A percentile compares a stretch with the other conserved stretches of the same genome.
phyloP scores from a whole-genome alignment of 495 filamentous ascomycete genomes.

The Hypoxylon rickii region DNA sequence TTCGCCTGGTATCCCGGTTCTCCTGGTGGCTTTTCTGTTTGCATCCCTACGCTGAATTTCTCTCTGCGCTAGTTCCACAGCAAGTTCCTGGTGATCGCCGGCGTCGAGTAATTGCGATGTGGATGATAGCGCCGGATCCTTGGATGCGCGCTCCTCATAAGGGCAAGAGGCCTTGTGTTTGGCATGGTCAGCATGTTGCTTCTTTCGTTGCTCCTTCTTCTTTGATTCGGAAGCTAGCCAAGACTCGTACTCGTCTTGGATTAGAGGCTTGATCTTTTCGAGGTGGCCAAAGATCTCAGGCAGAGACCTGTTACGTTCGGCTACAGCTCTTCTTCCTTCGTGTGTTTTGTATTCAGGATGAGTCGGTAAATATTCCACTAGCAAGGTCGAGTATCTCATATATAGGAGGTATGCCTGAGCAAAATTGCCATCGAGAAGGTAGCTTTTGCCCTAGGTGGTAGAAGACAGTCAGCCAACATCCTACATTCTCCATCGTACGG shows the following conservation, averaged over 20 bases:
- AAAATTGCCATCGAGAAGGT: constrained; percentile 82
- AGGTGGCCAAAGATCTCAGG: constrained; percentile 55
- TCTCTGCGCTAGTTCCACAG: constrained; percentile 73
- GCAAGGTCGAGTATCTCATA: constrained; percentile 77
- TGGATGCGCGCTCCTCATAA: constrained; percentile 46
- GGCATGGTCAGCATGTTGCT: constrained; percentile 12
- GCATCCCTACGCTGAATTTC: constrained; percentile 73
- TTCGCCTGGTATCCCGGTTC: constrained; percentile 57
- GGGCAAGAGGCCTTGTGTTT: constrained; percentile 10
- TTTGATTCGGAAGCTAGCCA: constrained; percentile 33
- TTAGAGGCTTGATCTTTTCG: constrained; percentile 54
- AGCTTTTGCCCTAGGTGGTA: constrained; percentile 57
- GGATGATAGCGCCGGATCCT: constrained; percentile 53
- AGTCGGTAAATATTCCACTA: constrained; percentile 61
- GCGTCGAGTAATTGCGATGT: constrained; percentile 62
- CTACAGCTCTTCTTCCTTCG: constrained; percentile 37
- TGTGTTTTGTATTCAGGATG: constrained; percentile 69
- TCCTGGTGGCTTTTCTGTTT: constrained; percentile 57
- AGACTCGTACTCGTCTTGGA: constrained; percentile 42
- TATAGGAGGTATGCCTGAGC: constrained; percentile 86
- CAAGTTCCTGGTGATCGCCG: constrained; percentile 71
- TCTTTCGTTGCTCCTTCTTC: constrained; percentile 12
- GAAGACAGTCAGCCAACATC: constrained; percentile 3
- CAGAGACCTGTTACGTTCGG: constrained; percentile 33
- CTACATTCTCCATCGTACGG: no score